Evolutionary conservation across 768 basidiomycete genomes (phyloP).

Genomic region (Clathrus columnatus): DNA sequence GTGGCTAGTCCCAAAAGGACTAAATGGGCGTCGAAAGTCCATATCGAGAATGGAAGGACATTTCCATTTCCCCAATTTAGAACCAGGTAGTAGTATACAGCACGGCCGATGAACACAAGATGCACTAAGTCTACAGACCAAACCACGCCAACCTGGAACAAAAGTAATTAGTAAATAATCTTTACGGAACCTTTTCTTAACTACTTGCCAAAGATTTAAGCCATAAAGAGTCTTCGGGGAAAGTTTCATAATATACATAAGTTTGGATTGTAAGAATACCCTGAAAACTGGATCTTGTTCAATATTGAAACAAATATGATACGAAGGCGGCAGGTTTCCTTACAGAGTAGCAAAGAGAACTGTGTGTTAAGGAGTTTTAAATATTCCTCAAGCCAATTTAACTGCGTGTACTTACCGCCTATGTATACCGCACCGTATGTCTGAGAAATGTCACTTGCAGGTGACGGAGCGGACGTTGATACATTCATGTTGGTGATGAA

Average conservation of each 20-base stretch:
- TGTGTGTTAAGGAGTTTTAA: neutral
- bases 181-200: too few relatives aligned
- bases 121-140: slow-evolving; percentile 2
- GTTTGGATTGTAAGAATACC: slow-evolving; percentile 6
- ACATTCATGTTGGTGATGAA: too few relatives aligned
- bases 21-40: neutral
- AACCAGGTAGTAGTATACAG: slow-evolving; percentile 4
- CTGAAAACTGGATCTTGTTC: neutral
- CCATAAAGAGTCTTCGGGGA: neutral
- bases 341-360: slow-evolving; percentile 6
- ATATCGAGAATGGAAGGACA: neutral
- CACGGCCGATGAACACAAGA: neutral
- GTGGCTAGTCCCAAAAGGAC: neutral
- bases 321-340: neutral
- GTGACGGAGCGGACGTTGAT: too few relatives aligned
- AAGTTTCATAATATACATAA: slow-evolving; percentile 7
- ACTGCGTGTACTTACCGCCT: neutral
- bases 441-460: neutral
- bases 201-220: slow-evolving; percentile 1
- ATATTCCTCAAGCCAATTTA: neutral
- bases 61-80: neutral
- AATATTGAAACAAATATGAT: neutral
- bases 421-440: slow-evolving; percentile 4
- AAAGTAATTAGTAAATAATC: too few relatives aligned
- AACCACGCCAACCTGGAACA: neutral